These are phyloP conservation scores for Aspergillus olivimuriae DNA, from an alignment of 495 filamentous ascomycete species.

Conservation along the genomic window DNA sequence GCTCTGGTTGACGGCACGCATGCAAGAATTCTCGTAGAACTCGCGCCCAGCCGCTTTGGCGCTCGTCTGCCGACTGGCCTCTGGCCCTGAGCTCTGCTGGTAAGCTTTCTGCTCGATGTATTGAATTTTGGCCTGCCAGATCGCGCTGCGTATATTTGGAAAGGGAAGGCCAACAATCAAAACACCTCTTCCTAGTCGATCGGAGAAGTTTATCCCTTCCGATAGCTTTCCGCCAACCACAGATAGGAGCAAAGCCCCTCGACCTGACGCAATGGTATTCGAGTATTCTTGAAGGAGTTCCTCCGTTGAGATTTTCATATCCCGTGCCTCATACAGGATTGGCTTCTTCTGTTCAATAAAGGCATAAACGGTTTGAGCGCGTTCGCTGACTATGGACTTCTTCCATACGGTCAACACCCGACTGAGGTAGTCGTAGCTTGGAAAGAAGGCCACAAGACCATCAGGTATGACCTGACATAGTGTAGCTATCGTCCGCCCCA, in stretches of 20 bases:
- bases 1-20: constrained; percentile 95
- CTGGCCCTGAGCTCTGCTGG: constrained; percentile 30
- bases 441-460: constrained; percentile 94
- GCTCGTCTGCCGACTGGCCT: constrained; percentile 25
- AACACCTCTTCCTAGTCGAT: constrained; percentile 81
- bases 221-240: constrained; percentile 94
- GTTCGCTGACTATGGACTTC: constrained; percentile 24
- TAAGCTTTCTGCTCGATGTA: constrained; percentile 71
- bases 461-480: constrained; percentile 72
- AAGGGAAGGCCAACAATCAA: constrained; percentile 88
- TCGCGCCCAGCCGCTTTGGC: constrained; percentile 66
- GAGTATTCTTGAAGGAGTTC: constrained; percentile 66
- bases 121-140: constrained; percentile 87
- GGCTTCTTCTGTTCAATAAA: constrained; percentile 53
- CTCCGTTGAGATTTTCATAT: constrained; percentile 46
- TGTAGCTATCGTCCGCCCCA: constrained; percentile 67
- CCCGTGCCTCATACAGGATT: constrained; percentile 60
- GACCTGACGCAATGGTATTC: constrained; percentile 54
- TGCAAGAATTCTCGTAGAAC: constrained; percentile 93
- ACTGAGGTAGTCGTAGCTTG: constrained; percentile 85
- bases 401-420: constrained; percentile 67
- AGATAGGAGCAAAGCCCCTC: constrained; percentile 78
- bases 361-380: constrained; percentile 22
- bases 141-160: constrained; percentile 80
- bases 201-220: constrained; percentile 98